Percentiles rank a stretch among this genome's conserved stretches.
phyloP scores from a whole-genome alignment of 1,284 basidiomycete genomes.

The Hypsizygus ulmarius region DNA sequence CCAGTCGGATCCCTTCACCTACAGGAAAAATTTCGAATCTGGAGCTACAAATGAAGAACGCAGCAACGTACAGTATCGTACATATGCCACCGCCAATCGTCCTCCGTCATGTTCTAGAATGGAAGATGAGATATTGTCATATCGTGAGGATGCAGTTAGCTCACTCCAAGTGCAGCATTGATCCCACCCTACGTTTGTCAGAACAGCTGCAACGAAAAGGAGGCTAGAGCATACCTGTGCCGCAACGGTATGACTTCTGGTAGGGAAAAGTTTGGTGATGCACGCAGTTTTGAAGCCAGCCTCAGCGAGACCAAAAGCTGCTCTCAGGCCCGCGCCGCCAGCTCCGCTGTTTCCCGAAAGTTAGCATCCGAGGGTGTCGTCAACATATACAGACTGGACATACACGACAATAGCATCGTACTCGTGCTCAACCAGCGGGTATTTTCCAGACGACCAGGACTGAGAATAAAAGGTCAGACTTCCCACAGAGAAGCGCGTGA shows the following conservation, averaged over 20 bases:
- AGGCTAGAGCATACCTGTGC: constrained; percentile 71
- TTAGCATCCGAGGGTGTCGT: constrained; percentile 1
- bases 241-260: constrained; percentile 97
- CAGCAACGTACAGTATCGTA: constrained; percentile 82
- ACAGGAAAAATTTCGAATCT: constrained; percentile 16
- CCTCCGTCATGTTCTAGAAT: constrained; percentile 95
- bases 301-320: constrained; percentile 98
- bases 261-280: constrained; percentile 99
- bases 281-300: constrained; percentile 98
- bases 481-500: constrained; percentile 15
- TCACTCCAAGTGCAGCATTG: constrained; percentile 94
- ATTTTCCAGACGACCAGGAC: constrained; percentile 81
- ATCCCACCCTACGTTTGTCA: constrained; percentile 78
- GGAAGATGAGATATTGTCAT: constrained; percentile 12
- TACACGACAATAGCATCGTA: constrained; percentile 97
- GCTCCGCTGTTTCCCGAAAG: constrained; percentile 66
- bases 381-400: constrained; percentile 33
- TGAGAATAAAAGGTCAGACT: constrained; percentile 27
- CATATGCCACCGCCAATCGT: constrained; percentile 99
- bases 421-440: constrained; percentile 97
- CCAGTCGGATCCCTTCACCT: constrained; percentile 99
- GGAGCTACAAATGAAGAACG: neutral
- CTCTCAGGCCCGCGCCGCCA: constrained; percentile 96
- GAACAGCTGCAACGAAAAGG: constrained; percentile 9
- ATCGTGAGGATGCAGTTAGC: constrained; percentile 27